These are phyloP conservation scores for Fistulifera pelliculosa DNA, from an alignment of 108 stramenopile species.

Conservation along the genomic window DNA sequence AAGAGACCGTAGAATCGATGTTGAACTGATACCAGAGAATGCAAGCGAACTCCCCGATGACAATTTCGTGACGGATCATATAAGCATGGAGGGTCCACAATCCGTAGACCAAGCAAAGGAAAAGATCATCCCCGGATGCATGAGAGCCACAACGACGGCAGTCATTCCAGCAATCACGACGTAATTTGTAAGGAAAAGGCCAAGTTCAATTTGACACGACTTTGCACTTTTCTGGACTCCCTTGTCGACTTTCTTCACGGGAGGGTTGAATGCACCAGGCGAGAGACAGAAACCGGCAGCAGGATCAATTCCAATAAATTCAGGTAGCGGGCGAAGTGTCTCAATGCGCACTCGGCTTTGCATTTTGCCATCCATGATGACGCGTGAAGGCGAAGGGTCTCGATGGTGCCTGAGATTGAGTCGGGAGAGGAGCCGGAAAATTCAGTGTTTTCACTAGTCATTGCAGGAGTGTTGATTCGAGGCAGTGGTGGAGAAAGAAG, in stretches of 20 bases:
- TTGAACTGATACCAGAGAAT: slow-evolving; percentile 46
- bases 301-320: slow-evolving; percentile 8
- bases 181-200: slow-evolving; percentile 82
- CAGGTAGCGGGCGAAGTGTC: slow-evolving; percentile 10
- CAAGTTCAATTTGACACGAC: slow-evolving; percentile 61
- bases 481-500: neutral
- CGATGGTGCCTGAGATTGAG: neutral
- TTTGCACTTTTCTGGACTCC: slow-evolving; percentile 50
- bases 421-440: neutral
- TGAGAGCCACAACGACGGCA: slow-evolving; percentile 62
- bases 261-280: slow-evolving; percentile 67
- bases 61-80: slow-evolving; percentile 57
- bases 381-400: neutral
- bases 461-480: neutral
- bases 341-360: neutral
- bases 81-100: slow-evolving; percentile 59
- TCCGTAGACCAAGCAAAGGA: slow-evolving; percentile 42
- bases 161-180: slow-evolving; percentile 51
- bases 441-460: neutral
- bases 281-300: slow-evolving; percentile 46
- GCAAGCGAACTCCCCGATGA: slow-evolving; percentile 55
- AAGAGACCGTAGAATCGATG: slow-evolving; percentile 53
- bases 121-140: slow-evolving; percentile 80
- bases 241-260: slow-evolving; percentile 49
- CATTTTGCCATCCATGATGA: slow-evolving; percentile 1